phyloP scores from a whole-genome alignment of 2,329 filamentous ascomycete species.

The Epicoccum sorghinum region DNA sequence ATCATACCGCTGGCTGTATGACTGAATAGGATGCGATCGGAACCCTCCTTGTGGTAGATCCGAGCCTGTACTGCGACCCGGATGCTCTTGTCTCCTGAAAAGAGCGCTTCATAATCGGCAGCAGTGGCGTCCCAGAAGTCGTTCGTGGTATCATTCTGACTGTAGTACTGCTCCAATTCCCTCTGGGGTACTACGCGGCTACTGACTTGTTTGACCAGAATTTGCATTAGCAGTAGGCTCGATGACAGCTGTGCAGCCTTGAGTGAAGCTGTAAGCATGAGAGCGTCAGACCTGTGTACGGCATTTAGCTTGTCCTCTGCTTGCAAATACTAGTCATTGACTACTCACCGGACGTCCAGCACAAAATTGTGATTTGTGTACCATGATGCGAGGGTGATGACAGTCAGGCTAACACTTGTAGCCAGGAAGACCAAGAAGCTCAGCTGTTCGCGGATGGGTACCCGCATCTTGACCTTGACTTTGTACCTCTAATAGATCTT shows the following conservation, averaged over 20 bases:
- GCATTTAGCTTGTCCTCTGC: too few species aligned
- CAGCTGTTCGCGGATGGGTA: constrained; percentile 88
- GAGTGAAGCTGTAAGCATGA: constrained; percentile 81
- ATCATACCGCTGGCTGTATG: constrained; percentile 56
- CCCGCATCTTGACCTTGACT: constrained; percentile 67
- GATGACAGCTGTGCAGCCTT: constrained; percentile 83
- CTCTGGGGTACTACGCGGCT: constrained; percentile 64
- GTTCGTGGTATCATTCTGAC: constrained; percentile 57
- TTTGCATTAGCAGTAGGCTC: constrained; percentile 79
- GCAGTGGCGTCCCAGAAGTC: constrained; percentile 66
- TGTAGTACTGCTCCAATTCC: constrained; percentile 58
- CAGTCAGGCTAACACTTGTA: constrained; percentile 74
- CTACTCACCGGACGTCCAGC: constrained; percentile 11
- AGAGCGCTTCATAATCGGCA: constrained; percentile 73
- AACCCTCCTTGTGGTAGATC: constrained; percentile 73
- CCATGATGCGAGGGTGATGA: constrained; percentile 78
- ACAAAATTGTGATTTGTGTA: constrained; percentile 34
- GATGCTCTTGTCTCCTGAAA: constrained; percentile 61
- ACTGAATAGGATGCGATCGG: constrained; percentile 52
- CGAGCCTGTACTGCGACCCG: constrained; percentile 69
- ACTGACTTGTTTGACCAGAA: constrained; percentile 72
- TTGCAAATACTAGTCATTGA: background rate
- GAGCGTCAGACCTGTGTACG: constrained; percentile 58
- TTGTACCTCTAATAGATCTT: too few species aligned
- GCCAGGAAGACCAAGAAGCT: constrained; percentile 77